These are phyloP conservation scores for Lactarius hengduanensis DNA, from an alignment of 768 basidiomycete genomes.

Conservation along the genomic window DNA sequence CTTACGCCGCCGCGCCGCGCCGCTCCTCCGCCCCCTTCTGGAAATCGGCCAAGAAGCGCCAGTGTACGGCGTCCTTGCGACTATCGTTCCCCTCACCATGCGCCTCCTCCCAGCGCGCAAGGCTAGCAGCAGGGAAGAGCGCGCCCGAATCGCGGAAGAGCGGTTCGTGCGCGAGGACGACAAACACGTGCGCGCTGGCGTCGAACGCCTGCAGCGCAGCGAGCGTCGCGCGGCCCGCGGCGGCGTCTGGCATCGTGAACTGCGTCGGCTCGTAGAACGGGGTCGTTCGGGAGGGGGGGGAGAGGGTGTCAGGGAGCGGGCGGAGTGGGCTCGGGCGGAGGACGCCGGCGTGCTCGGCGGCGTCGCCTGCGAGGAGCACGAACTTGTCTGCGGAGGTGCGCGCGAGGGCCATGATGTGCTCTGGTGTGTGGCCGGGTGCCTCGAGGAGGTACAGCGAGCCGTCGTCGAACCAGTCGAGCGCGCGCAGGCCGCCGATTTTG, in stretches of 20 bases:
- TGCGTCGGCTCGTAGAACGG: background rate
- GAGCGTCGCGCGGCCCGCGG: background rate
- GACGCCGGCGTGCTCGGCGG: background rate
- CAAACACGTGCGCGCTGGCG: background rate
- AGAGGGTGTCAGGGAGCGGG: background rate
- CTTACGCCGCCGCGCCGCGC: too few relatives aligned
- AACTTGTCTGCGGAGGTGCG: background rate
- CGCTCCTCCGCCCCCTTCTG: background rate
- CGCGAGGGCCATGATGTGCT: background rate
- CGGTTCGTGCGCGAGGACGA: background rate
- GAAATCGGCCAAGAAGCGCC: background rate
- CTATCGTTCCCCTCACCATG: too few relatives aligned
- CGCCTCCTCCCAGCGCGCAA: background rate
- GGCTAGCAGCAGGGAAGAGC: background rate
- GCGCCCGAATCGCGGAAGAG: background rate
- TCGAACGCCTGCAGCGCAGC: background rate
- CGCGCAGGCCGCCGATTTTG: background rate
- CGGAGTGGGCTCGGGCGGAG: background rate
- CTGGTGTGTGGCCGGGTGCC: background rate
- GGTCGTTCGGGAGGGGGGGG: background rate
- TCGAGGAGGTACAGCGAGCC: background rate
- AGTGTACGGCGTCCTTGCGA: background rate
- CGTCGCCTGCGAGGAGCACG: background rate
- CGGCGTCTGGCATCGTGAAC: background rate
- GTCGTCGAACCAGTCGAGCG: constrained; percentile 1